Percentiles rank a stretch among this genome's conserved stretches.
Conservation (phyloP, 306 rosid species). For the Casuarina cunninghamiana region DNA sequence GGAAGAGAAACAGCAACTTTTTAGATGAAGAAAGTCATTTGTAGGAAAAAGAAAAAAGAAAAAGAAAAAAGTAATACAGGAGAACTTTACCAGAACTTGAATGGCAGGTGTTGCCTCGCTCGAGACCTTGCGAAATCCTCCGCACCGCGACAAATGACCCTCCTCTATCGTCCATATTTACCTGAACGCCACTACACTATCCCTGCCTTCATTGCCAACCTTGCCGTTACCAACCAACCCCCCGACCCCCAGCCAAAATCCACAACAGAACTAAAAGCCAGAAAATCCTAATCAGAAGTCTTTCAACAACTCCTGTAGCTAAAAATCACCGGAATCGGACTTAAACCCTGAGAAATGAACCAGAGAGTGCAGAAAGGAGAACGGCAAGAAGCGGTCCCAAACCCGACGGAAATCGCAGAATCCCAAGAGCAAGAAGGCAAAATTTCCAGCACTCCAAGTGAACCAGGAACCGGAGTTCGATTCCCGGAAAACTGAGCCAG, state of each 20-base stretch:
- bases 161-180: conserved; percentile 84
- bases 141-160: conserved; percentile 96
- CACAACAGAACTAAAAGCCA: neutral
- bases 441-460: conserved; percentile 11
- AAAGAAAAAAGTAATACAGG: conserved; percentile 11
- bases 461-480: neutral
- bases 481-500: neutral
- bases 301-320: neutral
- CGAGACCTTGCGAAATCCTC: conserved; percentile 92
- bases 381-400: conserved; percentile 15
- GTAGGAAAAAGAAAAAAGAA: neutral
- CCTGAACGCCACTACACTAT: conserved; percentile 23
- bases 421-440: neutral
- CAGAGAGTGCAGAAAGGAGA: neutral
- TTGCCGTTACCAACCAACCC: conserved; percentile 9
- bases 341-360: neutral
- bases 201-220: conserved; percentile 8
- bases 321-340: conserved; percentile 5
- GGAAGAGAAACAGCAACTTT: conserved; percentile 10
- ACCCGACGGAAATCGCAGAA: conserved; percentile 10
- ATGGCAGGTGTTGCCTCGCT: conserved; percentile 80
- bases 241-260: conserved; percentile 8
- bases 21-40: conserved; percentile 4
- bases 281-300: conserved; percentile 5
- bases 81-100: conserved; percentile 71